Evolutionary conservation across 305 asterid genomes (phyloP), one percentile per base, ranked within the genome.

Genomic region (Rubia peregrina): DNA sequence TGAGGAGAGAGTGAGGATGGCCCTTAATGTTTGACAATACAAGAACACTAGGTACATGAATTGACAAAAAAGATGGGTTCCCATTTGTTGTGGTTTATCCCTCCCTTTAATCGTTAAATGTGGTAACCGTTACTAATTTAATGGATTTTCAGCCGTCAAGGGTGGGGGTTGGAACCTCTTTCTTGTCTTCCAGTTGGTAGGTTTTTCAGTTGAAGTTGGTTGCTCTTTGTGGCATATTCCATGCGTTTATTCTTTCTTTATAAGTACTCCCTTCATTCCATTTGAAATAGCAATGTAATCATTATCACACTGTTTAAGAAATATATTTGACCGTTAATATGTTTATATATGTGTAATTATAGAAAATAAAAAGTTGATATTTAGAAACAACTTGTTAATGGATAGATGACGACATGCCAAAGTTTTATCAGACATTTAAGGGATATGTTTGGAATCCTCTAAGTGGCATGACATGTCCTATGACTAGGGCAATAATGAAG

Each of bases 201-300:
- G 83, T 88, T 84, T 80, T 86, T 86, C 87, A 76, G 91, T 86
- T 88, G 81, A 51, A 79, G 89, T 83, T 78, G 76, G 85, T 78
- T 82, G 71, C 2, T 70, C 71, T 70, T 68, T 70, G 65, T 67
- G 61, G 69, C 56, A 73, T 78, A 77, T 46, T 49, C 73, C 36
- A 51, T 53, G 46, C 22, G 17, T 59, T 33, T 17, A 13, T 19
- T 11, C 14, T 38, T 9, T 6, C 1, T 38, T 0, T 3, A 55
- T 24, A 24, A 24, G 1, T 24, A 24, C 26, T 24, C 0, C 26
- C 26, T 24, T 24, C 26, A 24, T 1, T n/a, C n/a, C n/a, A n/a
- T n/a, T n/a, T n/a, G n/a, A n/a, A n/a, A n/a, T n/a, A n/a, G n/a
- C n/a, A n/a, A n/a, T 24, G 26, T 24, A 24, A 24, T 24, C 26